phyloP scores from a whole-genome alignment of 345 rosid species.

The Euclidium syriacum region DNA sequence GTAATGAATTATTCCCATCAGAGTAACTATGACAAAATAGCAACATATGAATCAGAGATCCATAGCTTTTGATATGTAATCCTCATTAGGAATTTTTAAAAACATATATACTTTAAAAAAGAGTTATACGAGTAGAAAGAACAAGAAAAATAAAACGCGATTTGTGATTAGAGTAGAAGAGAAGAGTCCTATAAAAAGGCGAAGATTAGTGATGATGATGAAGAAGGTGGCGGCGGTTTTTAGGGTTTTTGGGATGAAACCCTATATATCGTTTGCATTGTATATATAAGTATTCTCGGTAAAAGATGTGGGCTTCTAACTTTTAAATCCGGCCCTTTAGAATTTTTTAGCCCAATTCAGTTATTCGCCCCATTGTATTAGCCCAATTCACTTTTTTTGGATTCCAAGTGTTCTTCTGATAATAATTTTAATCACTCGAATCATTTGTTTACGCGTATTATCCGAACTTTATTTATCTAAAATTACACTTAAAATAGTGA shows the following conservation, averaged over 20 bases:
- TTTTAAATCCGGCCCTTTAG: not conserved
- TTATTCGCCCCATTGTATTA: no score
- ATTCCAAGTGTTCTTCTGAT: no score
- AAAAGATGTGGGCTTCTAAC: not conserved
- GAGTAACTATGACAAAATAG: conserved; percentile 36
- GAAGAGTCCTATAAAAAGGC: conserved; percentile 13
- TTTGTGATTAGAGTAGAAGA: not conserved
- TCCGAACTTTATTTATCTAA: no score
- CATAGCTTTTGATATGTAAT: conserved; percentile 25
- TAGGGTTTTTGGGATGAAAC: conserved; percentile 10
- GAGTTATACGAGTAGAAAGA: not conserved
- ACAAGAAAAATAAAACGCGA: no score
- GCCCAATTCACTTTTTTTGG: no score
- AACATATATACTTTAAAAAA: no score
- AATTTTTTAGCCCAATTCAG: no score
- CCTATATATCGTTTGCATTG: not conserved
- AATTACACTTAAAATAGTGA: no score
- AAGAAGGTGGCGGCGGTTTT: not conserved
- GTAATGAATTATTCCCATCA: conserved; percentile 15
- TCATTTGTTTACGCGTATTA: no score
- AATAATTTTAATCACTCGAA: no score
- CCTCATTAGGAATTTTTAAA: conserved; percentile 29
- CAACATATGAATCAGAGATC: conserved; percentile 24
- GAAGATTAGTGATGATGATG: not conserved
- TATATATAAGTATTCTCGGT: not conserved